Conservation (phyloP, 345 rosid species). For the Hirschfeldia incana region DNA sequence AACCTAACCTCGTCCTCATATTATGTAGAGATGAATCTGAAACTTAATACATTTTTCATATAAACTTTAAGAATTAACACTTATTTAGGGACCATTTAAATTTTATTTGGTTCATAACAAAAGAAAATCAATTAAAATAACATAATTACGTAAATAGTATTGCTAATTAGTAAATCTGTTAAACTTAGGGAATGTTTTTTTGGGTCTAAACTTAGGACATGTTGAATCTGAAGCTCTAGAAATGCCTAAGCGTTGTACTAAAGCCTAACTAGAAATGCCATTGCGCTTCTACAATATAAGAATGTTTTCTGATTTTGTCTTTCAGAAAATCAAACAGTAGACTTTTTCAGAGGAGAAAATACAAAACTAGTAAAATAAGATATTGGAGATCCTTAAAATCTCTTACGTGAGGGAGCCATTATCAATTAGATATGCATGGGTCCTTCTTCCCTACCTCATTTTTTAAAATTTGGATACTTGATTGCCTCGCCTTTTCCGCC, state of each 20-base stretch:
- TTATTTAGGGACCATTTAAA: no score
- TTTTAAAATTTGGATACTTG: not conserved
- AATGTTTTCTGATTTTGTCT: no score
- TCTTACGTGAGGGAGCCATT: not conserved
- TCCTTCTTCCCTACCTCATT: conserved; percentile 8
- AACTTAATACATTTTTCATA: no score
- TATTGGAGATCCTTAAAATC: not conserved
- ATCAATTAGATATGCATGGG: conserved; percentile 9
- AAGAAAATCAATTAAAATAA: no score
- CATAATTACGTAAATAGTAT: not conserved
- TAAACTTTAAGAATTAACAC: no score
- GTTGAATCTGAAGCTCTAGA: not conserved
- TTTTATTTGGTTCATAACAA: no score
- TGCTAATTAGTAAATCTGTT: not conserved
- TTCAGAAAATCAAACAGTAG: conserved; percentile 7
- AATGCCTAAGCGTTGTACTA: not conserved
- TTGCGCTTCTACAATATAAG: not conserved
- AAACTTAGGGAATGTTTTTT: not conserved
- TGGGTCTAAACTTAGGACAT: no score
- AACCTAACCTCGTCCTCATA: no score
- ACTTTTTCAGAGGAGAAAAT: not conserved
- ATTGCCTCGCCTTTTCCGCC: not conserved
- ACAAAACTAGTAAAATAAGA: not conserved
- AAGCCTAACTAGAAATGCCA: not conserved
- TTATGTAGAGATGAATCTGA: no score